Evolutionary conservation across 1,139 yeast genomes (phyloP).

Genomic region (Meyerozyma athensensis): DNA sequence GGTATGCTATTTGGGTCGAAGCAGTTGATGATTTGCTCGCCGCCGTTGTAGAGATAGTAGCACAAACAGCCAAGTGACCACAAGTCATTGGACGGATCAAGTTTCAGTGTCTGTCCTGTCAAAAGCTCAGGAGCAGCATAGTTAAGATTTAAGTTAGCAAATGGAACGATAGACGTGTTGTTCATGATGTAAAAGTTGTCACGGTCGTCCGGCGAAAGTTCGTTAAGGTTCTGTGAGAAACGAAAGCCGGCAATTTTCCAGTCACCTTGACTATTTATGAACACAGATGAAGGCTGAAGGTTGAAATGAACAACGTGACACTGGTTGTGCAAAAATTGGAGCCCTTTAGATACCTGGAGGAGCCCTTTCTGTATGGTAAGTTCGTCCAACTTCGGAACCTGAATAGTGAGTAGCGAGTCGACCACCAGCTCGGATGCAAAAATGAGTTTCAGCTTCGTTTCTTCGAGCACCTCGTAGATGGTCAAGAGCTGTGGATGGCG

Average conservation of each 20-base stretch:
- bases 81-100: constrained; percentile 70
- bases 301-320: constrained; percentile 76
- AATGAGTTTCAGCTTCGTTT: constrained; percentile 67
- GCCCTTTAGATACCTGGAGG: constrained; percentile 69
- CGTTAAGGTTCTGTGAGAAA: constrained; percentile 53
- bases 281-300: constrained; percentile 70
- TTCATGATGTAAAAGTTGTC: constrained; percentile 57
- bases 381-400: constrained; percentile 48
- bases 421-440: constrained; percentile 83
- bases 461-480: constrained; percentile 83
- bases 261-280: constrained; percentile 81
- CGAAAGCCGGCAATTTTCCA: constrained; percentile 87
- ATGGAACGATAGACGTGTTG: constrained; percentile 74
- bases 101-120: constrained; percentile 44
- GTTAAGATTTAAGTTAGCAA: constrained; percentile 66
- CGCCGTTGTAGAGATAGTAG: constrained; percentile 54
- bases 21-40: constrained; percentile 44
- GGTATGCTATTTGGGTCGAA: constrained; percentile 43
- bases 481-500: constrained; percentile 86
- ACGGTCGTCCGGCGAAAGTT: constrained; percentile 44
- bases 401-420: constrained; percentile 51
- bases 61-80: constrained; percentile 79
- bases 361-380: constrained; percentile 82
- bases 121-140: constrained; percentile 76
- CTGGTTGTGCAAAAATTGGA: constrained; percentile 75